A percentile compares a stretch with the other conserved stretches of the same genome.
phyloP scores from a whole-genome alignment of 176 grass and related monocot genomes.

The Areca catechu region DNA sequence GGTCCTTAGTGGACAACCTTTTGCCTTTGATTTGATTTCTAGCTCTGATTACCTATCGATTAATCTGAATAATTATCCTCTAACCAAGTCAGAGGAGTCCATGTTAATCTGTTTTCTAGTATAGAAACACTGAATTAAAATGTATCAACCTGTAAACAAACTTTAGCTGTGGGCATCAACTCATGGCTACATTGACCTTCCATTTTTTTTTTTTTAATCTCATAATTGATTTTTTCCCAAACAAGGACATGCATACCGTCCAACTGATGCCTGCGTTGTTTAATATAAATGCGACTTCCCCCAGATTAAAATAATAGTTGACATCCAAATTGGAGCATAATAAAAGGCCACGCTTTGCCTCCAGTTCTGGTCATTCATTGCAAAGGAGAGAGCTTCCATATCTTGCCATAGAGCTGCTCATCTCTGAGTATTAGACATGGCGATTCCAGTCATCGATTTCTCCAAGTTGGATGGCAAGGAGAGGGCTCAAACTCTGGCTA shows the following conservation, averaged over 20 bases:
- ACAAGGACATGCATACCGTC: not conserved
- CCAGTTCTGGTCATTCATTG: not conserved
- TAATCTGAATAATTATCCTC: not conserved
- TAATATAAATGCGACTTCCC: not conserved
- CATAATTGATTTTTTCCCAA: not conserved
- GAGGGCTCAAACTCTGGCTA: conserved; percentile 35
- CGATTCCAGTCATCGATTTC: conserved; percentile 76
- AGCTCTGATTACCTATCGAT: not conserved
- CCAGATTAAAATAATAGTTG: conserved; percentile 31
- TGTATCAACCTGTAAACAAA: not conserved
- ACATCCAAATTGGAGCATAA: conserved; percentile 28
- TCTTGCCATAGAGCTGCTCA: not conserved
- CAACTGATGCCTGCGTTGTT: conserved; percentile 1
- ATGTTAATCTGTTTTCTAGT: not conserved
- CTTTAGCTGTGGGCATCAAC: not conserved
- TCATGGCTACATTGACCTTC: too few species aligned
- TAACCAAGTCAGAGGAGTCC: not conserved
- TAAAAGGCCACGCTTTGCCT: conserved; percentile 29
- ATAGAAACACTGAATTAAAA: not conserved
- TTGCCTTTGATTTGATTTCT: too few species aligned
- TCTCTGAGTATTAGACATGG: conserved; percentile 31
- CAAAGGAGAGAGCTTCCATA: too few species aligned
- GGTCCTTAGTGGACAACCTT: too few species aligned
- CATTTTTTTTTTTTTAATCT: too few species aligned
- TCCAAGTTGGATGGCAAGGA: conserved; percentile 55